Percentiles rank a stretch among this genome's conserved stretches.
Conservation (phyloP, 164 flowering plant genomes). For the Dillenia suffruticosa region DNA sequence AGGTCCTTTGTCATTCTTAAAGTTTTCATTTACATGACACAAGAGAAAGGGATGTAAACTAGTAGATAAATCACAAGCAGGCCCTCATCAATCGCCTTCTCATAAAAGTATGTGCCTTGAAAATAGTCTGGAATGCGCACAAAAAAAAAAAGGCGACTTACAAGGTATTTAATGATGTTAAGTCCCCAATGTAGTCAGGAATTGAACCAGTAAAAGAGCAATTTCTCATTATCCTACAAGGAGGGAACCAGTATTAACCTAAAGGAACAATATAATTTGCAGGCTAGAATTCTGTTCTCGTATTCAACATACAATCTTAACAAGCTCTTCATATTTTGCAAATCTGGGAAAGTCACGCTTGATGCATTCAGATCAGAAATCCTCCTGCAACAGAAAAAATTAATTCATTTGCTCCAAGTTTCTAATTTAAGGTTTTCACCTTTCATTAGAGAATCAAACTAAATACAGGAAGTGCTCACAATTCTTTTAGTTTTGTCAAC, state of each 20-base stretch:
- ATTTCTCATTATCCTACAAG: conserved; percentile 55
- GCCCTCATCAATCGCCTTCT: too few relatives aligned
- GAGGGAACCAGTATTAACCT: too few relatives aligned
- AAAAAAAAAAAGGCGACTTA: conserved; percentile 24
- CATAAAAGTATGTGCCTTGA: too few relatives aligned
- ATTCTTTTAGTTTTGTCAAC: conserved; percentile 37
- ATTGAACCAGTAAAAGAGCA: conserved; percentile 51
- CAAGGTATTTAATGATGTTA: conserved; percentile 30
- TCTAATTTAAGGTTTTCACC: too few relatives aligned
- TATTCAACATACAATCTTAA: conserved; percentile 47
- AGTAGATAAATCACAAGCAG: too few relatives aligned
- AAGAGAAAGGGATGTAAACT: too few relatives aligned
- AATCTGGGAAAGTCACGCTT: conserved; percentile 42
- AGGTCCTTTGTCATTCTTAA: too few relatives aligned
- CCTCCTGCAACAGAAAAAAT: conserved; percentile 42
- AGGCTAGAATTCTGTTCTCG: too few relatives aligned
- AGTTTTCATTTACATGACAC: too few relatives aligned
- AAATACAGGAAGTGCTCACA: conserved; percentile 40
- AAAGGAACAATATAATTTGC: too few relatives aligned
- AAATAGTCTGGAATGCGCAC: too few relatives aligned
- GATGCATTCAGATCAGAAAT: conserved; percentile 69
- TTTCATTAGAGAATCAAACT: background rate
- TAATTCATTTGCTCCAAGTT: background rate
- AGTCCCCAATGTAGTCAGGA: conserved; percentile 38
- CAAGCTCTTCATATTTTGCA: conserved; percentile 34